Evolutionary conservation across 345 rosid species (phyloP), one percentile per base, ranked within the genome.

Genomic region (Schrenkiella parvula): DNA sequence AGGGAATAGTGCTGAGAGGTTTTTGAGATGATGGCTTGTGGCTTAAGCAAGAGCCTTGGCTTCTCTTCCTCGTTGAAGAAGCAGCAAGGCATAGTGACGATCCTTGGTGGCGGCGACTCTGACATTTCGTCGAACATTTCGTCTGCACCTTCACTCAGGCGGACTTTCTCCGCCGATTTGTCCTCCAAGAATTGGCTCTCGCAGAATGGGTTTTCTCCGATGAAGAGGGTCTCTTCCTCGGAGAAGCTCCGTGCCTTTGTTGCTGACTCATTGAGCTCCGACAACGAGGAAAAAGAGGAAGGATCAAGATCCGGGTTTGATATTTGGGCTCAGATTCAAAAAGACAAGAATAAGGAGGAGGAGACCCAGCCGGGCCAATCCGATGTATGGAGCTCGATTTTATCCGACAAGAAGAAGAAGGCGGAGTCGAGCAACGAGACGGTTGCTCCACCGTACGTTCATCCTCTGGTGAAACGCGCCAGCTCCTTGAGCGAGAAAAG

Each of bases 131-230:
- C 81, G 12, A 73, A 31, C 34, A 71, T 34, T 31, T 64, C 62
- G 23, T 18, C 66, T 28, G 76, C 90, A 60, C 75, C 87, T 71
- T 86, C 98, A 3, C 84, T 95, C 1, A 78, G 88, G 25, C 66
- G 97, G 48, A 91, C 99, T 23, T 85, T 89, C 23, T 89, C 97
- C 0, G 95, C 97, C 11, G 96, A 91, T 63, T 84, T 93, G 90
- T 89, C 95, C 2, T 91, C 97, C 72, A 81, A 80, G 54, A 89
- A 82, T 53, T 89, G 97, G 97, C 65, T 72, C 4, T 28, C 83
- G 3, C 87, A 78, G 21, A 74, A 86, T 54, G 89, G 81, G 31
- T 43, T 76, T 80, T 80, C 78, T 46, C 79, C 84, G 3, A 79
- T 86, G 72, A 86, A 87, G 75, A 87, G 83, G 78, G 80, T 74